Evolutionary conservation across 371 early-diverging fungal genomes (phyloP), one percentile per base, ranked within the genome.

Genomic region (Actinomucor elegans): DNA sequence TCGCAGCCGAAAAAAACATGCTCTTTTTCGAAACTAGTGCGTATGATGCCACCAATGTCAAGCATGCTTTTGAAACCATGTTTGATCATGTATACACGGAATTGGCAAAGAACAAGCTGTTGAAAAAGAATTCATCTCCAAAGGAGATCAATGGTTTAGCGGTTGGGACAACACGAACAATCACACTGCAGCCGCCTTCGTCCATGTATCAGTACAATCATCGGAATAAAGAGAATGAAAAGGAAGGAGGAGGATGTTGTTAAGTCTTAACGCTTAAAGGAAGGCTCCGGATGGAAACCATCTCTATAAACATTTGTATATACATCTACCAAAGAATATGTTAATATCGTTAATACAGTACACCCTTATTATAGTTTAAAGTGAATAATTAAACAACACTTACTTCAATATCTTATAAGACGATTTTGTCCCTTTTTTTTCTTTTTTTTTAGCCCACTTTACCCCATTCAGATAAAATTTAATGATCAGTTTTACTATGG

Each of bases 21-120:
- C 53, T 97, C 52, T 97, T 94, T 75, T 87, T 89, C 61, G 98
- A 98, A 77, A 92, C 98, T 1, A 91, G 91, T 37, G 98, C 98
- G 26, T 92, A 92, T 77, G 83, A 82, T 20, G 91, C 94, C 4
- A 84, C 86, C 24, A 87, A 86, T 37, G 93, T 98, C 1, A 77
- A 77, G 45, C 86, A 89, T 42, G 87, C 96, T 31, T 98, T 98
- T 69, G 52, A 64, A 17, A 52, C 60, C 1, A 59, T 59, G 55
- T 59, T 64, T 38, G 38, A 51, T 17, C 53, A 59, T 28, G 43
- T 49, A 11, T 58, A 59, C 34, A 41, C 43, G n/a, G 55, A 60
- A 28, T 35, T 60, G 26, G 35, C 61, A 10, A 54, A 45, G n/a
- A 45, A 31, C 14, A 60, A 50, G 14, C 27, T 55, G 20, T n/a